These are phyloP conservation scores for Talaromyces marneffei DNA, from an alignment of 2,329 filamentous ascomycete species.

Conservation along the genomic window DNA sequence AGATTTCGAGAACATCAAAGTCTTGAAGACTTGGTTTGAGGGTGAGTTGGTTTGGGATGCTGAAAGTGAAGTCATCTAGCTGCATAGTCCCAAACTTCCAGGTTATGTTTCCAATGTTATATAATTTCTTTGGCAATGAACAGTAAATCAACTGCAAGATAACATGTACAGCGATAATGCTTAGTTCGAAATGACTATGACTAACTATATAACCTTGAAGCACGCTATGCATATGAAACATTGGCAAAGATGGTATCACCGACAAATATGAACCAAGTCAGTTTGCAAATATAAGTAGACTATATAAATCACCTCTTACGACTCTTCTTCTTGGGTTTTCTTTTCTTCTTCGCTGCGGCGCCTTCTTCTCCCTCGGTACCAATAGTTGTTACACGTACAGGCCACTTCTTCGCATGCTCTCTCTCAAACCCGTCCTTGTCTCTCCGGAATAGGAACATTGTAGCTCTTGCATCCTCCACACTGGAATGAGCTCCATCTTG, in stretches of 20 bases:
- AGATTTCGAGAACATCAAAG: neutral
- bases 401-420: conserved; percentile 66
- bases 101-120: too few species aligned
- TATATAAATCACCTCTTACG: conserved; percentile 34
- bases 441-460: conserved; percentile 81
- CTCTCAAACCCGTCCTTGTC: conserved; percentile 81
- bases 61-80: neutral
- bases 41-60: conserved; percentile 1
- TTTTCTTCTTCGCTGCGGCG: conserved; percentile 33
- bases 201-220: neutral
- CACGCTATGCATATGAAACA: conserved; percentile 11
- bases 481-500: conserved; percentile 57
- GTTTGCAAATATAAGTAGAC: neutral
- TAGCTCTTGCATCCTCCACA: conserved; percentile 73
- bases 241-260: conserved; percentile 10
- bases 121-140: neutral
- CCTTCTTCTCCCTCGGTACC: conserved; percentile 30
- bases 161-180: neutral
- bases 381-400: conserved; percentile 29
- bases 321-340: conserved; percentile 43
- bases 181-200: neutral
- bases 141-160: neutral
- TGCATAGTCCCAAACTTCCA: neutral
- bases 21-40: neutral
- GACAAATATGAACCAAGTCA: neutral